Percentiles rank a stretch among this genome's conserved stretches.
phyloP scores from a whole-genome alignment of 306 rosid species.

The Carpinus fangiana region DNA sequence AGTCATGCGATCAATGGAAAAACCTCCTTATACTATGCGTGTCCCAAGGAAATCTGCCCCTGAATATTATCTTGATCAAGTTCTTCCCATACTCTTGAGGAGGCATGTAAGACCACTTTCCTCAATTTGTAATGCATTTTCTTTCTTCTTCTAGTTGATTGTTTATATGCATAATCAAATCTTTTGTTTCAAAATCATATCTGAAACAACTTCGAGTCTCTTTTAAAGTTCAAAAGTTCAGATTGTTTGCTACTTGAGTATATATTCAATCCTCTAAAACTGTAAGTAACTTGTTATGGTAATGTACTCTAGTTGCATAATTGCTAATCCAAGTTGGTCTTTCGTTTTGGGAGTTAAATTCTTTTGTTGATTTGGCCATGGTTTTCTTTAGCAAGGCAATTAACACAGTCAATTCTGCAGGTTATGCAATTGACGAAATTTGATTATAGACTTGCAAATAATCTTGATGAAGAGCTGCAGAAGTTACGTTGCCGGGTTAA shows the following conservation, averaged over 20 bases:
- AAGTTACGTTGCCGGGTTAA: slow-evolving; percentile 93
- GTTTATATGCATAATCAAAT: neutral
- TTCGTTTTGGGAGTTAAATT: neutral
- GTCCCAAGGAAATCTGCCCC: slow-evolving; percentile 98
- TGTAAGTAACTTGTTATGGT: neutral
- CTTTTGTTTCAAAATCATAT: neutral
- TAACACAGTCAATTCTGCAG: slow-evolving; percentile 44
- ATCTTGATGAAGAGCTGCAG: slow-evolving; percentile 84
- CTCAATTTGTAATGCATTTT: slow-evolving; percentile 7
- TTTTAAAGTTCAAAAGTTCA: neutral
- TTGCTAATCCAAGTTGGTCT: neutral
- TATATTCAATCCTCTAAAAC: slow-evolving; percentile 12
- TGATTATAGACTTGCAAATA: slow-evolving; percentile 91
- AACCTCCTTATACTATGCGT: slow-evolving; percentile 99
- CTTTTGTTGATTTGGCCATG: neutral
- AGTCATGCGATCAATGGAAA: slow-evolving; percentile 92
- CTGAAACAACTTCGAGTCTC: neutral
- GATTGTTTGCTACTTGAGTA: neutral
- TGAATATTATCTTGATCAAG: slow-evolving; percentile 96
- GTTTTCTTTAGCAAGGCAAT: slow-evolving; percentile 22
- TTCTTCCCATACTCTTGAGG: slow-evolving; percentile 84
- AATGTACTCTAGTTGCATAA: neutral
- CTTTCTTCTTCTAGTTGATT: neutral
- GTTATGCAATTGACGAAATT: slow-evolving; percentile 95
- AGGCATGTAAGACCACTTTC: slow-evolving; percentile 61